Percentiles rank a stretch among this genome's conserved stretches.
Conservation (phyloP, 352 stramenopile genomes). For the Phytophthora kernoviae region DNA sequence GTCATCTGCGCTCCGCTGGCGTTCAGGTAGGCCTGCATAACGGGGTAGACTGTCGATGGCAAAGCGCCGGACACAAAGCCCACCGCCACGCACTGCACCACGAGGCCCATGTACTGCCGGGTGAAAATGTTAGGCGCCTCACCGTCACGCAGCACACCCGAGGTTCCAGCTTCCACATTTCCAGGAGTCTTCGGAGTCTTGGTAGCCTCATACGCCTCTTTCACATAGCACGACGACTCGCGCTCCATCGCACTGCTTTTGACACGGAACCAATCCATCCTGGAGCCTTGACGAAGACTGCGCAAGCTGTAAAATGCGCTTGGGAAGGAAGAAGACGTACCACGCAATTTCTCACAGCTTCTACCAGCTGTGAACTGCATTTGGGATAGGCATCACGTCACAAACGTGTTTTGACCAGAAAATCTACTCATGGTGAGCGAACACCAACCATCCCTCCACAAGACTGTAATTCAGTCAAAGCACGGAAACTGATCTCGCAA, state of each 20-base stretch:
- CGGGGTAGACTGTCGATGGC: conserved; percentile 44
- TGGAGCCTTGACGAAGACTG: not conserved
- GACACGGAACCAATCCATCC: not conserved
- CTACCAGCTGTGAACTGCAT: conserved; percentile 37
- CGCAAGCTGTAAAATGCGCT: not conserved
- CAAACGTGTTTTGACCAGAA: not conserved
- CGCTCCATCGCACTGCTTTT: not conserved
- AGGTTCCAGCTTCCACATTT: not conserved
- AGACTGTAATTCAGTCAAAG: too few species aligned
- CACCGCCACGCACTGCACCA: conserved; percentile 47
- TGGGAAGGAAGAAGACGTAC: too few species aligned
- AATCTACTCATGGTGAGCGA: conserved; percentile 26
- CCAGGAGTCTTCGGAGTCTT: not conserved
- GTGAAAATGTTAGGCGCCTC: conserved; percentile 29
- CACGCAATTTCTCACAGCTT: too few species aligned
- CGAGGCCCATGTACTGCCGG: conserved; percentile 33
- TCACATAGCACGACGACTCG: not conserved
- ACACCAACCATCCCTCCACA: conserved; percentile 9
- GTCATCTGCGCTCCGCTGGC: conserved; percentile 19
- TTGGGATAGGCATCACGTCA: conserved; percentile 37
- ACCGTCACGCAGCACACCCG: conserved; percentile 36
- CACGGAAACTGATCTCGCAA: too few species aligned
- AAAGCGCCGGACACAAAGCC: conserved; percentile 46
- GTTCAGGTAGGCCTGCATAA: conserved; percentile 49
- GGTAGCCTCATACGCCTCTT: not conserved